phyloP scores from a whole-genome alignment of 139 green algal species.

The Chlamydomonas sphaeroides region DNA sequence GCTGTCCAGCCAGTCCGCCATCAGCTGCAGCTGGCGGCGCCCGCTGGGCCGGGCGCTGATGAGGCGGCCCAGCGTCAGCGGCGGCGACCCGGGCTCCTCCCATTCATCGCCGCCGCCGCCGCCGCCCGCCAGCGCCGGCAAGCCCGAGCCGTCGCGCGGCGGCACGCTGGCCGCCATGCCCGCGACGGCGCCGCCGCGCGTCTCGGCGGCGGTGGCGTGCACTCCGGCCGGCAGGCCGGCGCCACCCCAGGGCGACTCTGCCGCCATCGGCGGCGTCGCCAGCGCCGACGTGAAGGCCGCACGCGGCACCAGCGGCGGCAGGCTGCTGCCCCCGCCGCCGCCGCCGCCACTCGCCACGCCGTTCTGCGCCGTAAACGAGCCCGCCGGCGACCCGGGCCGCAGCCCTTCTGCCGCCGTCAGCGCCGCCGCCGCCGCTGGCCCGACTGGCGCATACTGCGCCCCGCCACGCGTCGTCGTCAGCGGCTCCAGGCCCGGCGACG shows the following conservation, averaged over 20 bases:
- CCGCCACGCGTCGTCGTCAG: too few relatives aligned
- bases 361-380: not conserved
- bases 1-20: conserved; percentile 55
- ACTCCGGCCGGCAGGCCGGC: conserved; percentile 13
- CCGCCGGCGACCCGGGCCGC: not conserved
- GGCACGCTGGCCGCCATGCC: conserved; percentile 1
- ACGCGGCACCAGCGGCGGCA: conserved; percentile 27
- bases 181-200: conserved; percentile 4
- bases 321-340: not conserved
- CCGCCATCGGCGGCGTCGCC: not conserved
- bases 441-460: too few relatives aligned
- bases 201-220: conserved; percentile 1
- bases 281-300: not conserved
- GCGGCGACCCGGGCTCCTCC: not conserved
- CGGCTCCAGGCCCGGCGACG: too few relatives aligned
- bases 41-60: conserved; percentile 6
- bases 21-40: conserved; percentile 40
- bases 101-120: not conserved
- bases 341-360: not conserved
- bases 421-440: not conserved
- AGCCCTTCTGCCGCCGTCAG: not conserved
- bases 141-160: not conserved
- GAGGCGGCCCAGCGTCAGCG: conserved; percentile 16
- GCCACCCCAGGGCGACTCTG: conserved; percentile 27
- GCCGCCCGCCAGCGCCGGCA: not conserved